phyloP scores from a whole-genome alignment of 2,329 filamentous ascomycete genomes.

The Pseudopithomyces maydicus region DNA sequence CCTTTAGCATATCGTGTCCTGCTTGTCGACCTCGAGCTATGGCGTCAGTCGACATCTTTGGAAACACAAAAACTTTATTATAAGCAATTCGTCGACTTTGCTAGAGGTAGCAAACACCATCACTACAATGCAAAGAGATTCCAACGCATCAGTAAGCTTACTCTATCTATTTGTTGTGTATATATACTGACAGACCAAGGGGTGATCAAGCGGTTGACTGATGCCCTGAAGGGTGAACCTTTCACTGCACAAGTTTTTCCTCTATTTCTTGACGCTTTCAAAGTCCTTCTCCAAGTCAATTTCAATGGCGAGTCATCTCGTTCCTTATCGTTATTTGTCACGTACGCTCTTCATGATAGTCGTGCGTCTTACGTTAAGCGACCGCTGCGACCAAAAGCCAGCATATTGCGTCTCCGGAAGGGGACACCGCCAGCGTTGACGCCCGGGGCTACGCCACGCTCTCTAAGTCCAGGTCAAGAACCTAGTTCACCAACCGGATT shows the following conservation, averaged over 20 bases:
- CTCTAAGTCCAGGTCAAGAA: conserved; percentile 35
- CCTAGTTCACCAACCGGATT: conserved; percentile 32
- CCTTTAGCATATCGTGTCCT: conserved; percentile 91
- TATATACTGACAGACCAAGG: conserved; percentile 56
- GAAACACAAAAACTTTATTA: conserved; percentile 89
- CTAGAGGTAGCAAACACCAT: conserved; percentile 86
- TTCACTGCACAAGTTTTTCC: conserved; percentile 74
- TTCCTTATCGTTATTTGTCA: conserved; percentile 88
- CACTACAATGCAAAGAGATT: conserved; percentile 89
- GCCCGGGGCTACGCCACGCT: conserved; percentile 36
- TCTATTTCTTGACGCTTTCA: conserved; percentile 79
- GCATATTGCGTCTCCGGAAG: conserved; percentile 35
- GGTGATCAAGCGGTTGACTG: conserved; percentile 86
- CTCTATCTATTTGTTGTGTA: background rate
- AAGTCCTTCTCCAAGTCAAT: conserved; percentile 77
- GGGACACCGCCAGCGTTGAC: conserved; percentile 32
- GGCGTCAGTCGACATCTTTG: conserved; percentile 74
- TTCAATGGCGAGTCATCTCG: conserved; percentile 84
- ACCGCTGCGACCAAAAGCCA: conserved; percentile 41
- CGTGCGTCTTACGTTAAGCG: conserved; percentile 48
- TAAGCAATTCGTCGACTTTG: conserved; percentile 86
- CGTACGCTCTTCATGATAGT: conserved; percentile 80
- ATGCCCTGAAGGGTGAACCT: conserved; percentile 85
- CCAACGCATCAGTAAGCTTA: conserved; percentile 80
- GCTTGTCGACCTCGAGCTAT: conserved; percentile 90